phyloP scores from a whole-genome alignment of 371 early-diverging fungal species.

The Blastocladiella emersonii region DNA sequence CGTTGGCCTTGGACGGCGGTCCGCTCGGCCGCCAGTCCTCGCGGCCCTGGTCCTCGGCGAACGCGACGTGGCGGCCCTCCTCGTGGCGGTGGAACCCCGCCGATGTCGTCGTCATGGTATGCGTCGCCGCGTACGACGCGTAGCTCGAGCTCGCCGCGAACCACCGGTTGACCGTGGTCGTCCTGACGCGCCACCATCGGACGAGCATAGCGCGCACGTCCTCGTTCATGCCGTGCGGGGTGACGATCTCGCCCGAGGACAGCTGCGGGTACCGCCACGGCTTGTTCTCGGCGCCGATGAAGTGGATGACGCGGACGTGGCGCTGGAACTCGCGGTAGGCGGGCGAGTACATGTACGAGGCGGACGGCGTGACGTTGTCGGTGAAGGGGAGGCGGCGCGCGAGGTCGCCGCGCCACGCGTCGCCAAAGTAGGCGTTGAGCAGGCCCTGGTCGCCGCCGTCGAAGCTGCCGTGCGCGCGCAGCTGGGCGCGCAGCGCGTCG shows the following conservation, averaged over 20 bases:
- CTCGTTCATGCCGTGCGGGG: not conserved
- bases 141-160: too few species aligned
- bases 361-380: conserved; percentile 80
- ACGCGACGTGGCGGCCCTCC: too few species aligned
- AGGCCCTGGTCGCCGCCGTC: conserved; percentile 93
- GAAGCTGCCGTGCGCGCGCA: conserved; percentile 46
- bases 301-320: conserved; percentile 70
- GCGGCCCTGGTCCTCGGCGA: too few species aligned
- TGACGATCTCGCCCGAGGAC: not conserved
- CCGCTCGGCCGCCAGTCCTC: too few species aligned
- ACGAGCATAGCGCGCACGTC: not conserved
- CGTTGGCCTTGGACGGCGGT: too few species aligned
- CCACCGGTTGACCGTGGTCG: too few species aligned
- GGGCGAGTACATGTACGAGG: conserved; percentile 59
- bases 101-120: too few species aligned
- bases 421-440: conserved; percentile 64
- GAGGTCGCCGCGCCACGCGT: conserved; percentile 49
- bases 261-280: not conserved
- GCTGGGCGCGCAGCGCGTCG: conserved; percentile 32
- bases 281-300: conserved; percentile 44
- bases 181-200: not conserved
- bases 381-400: conserved; percentile 67
- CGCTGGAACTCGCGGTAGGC: conserved; percentile 34
- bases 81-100: not conserved
- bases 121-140: too few species aligned